Base-by-base conservation (phyloP, 2,329 filamentous ascomycete genomes). In the Sphaerulina musiva region DNA sequence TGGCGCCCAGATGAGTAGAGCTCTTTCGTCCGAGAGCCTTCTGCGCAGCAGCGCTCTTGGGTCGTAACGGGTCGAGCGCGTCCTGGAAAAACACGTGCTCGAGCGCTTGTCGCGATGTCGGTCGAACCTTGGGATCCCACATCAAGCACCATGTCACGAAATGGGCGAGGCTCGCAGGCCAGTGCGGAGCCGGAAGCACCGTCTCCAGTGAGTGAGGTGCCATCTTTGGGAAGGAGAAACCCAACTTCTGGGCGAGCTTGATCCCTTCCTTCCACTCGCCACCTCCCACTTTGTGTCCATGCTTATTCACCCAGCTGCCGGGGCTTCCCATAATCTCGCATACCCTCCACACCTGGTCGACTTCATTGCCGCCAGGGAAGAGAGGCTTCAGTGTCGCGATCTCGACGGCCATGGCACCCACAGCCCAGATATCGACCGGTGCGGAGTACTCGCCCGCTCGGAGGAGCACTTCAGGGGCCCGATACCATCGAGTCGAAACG, bases 311-410 rank as follows among this genome's bases (percentile, higher is more conserved):
- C 93, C 93, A 98, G 74, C 92, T 92, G 43, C 93, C 93, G 2
- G 93, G 93, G 74, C 92, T 97, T 47, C 93, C 93, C 93, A 98
- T 98, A 55, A 98, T 95, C 71, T 98, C 93, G 69, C 93, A 98
- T 0, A 98, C 89, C 63, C 93, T 85, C 93, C 93, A 98, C 1
- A 98, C 93, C 72, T 98, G 93, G 65, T 98, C 93, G 1, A 98
- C 93, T 75, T 98, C 93, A 69, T 98, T 98, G 67, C 90, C 89
- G 64, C 93, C 93, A 9, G 93, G 93, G 77, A 98, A 98, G 9
- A 98, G 77, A 14, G 93, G 93, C 76, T 97, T 98, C 55, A 98
- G 71, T 0, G 93, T 98, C 26, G 93, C 93, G 59, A 98, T 87
- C 70, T 98, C 93, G 9, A 98, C 93, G 6, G 93, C 93, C 93